These are phyloP conservation scores for Termitomyces sp. DNA, from an alignment of 768 basidiomycete genomes.

Conservation along the genomic window DNA sequence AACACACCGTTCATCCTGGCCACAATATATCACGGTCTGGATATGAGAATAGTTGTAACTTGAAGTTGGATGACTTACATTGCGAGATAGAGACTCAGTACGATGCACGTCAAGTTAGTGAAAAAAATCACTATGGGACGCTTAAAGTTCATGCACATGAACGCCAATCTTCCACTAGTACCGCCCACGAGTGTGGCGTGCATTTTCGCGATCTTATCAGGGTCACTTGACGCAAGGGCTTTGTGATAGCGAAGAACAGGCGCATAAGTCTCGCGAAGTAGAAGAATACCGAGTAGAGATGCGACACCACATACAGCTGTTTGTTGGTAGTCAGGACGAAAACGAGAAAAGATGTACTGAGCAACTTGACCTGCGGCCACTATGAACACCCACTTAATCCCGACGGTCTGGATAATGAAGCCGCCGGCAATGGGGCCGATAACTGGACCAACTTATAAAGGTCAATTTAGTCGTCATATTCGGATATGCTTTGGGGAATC, in stretches of 20 bases:
- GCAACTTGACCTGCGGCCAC: slow-evolving; percentile 36
- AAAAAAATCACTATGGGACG: slow-evolving; percentile 57
- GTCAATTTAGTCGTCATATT: too few relatives aligned
- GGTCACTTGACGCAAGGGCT: slow-evolving; percentile 3
- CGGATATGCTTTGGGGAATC: too few relatives aligned
- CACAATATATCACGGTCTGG: neutral
- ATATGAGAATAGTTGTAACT: neutral
- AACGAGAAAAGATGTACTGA: too few relatives aligned
- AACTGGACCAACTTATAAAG: too few relatives aligned
- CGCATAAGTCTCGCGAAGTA: slow-evolving; percentile 70
- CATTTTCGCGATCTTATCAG: neutral
- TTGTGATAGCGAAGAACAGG: slow-evolving; percentile 50
- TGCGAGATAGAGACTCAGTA: slow-evolving; percentile 66
- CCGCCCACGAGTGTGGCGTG: neutral
- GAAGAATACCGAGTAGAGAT: slow-evolving; percentile 47
- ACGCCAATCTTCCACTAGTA: slow-evolving; percentile 13
- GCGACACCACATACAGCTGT: slow-evolving; percentile 40
- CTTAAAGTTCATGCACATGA: slow-evolving; percentile 56
- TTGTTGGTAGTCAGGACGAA: too few relatives aligned
- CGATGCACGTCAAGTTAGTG: slow-evolving; percentile 63
- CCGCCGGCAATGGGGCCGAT: slow-evolving; percentile 60
- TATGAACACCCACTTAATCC: slow-evolving; percentile 59
- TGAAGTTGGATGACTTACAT: slow-evolving; percentile 43
- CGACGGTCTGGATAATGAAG: slow-evolving; percentile 55
- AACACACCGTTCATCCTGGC: slow-evolving; percentile 48